Evolutionary conservation across 768 basidiomycete genomes (phyloP).

Genomic region (Imleria badia): DNA sequence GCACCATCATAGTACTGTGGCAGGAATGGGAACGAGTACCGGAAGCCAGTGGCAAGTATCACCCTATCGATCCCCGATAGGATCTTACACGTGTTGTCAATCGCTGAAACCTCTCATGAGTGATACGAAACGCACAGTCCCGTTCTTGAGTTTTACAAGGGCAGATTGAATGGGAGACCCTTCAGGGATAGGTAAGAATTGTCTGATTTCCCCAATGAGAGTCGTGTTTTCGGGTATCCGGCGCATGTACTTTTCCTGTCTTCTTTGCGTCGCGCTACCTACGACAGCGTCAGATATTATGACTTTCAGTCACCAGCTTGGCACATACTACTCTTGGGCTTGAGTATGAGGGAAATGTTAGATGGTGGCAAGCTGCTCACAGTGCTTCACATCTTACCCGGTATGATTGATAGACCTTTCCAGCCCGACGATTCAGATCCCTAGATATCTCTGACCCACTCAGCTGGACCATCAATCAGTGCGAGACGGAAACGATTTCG

Average conservation of each 20-base stretch:
- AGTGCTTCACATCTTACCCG: background rate
- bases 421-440: background rate
- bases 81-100: background rate
- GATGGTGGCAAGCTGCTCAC: too few relatives aligned
- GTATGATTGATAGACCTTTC: slow-evolving; percentile 2
- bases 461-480: background rate
- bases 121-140: background rate
- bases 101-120: too few relatives aligned
- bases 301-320: too few relatives aligned
- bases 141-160: too few relatives aligned
- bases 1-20: too few relatives aligned
- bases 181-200: slow-evolving; percentile 4
- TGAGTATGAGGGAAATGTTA: background rate
- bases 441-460: slow-evolving; percentile 12
- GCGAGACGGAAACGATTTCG: too few relatives aligned
- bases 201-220: slow-evolving; percentile 10
- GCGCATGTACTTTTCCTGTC: background rate
- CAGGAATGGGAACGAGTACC: too few relatives aligned
- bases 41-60: too few relatives aligned
- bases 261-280: background rate
- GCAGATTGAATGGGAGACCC: slow-evolving; percentile 11
- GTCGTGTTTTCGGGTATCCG: slow-evolving; percentile 12
- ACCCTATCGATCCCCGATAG: too few relatives aligned
- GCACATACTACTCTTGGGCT: slow-evolving; percentile 6
- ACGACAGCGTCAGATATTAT: background rate